Base-by-base conservation (phyloP, 2,329 filamentous ascomycete species). In the Colletotrichum camelliae region DNA sequence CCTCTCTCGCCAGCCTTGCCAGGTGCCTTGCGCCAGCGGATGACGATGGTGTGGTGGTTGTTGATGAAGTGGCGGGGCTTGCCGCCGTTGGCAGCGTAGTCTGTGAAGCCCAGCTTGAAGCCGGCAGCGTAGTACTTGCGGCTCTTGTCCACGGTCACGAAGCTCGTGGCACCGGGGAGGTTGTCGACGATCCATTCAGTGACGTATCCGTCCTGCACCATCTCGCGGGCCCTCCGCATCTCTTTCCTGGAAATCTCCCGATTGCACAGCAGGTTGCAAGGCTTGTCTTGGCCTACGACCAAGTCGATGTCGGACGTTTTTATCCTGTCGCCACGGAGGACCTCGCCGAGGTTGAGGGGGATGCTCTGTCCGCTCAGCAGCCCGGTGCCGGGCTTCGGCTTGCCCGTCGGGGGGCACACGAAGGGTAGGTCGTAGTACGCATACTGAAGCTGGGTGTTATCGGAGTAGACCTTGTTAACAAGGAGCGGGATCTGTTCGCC, bases 131-230 rank as follows among this genome's bases (percentile, higher is more conserved):
- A 98, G 87, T 98, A 97, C 84, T 96, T 97, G 80, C 92, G 90
- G 62, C 91, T 92, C 86, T 95, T 95, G 84, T 97, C 95, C 43
- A 95, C 93, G 0, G 94, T 96, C 33, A 97, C 94, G 81, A 97
- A 97, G 83, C 93, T 96, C 10, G 95, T 97, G 43, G 95, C 95
- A 8, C 95, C 95, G 2, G 96, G 95, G 12, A 98, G 88, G 80
- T 98, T 98, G 84, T 98, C 95, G 78, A 97, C 94, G 79, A 98
- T 97, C 96, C 95, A 98, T 84, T 98, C 95, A 3, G 93, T 93
- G n/a, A 97, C 92, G 83, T 97, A 97, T 43, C 94, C 94, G 69
- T 96, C 91, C 76, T 90, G 90, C 52, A 98, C 93, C 80, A 98
- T 86, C 77, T 96, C 88, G 79, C 90, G 91, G 6, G 94, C 94